Evolutionary conservation across 2,329 filamentous ascomycete genomes (phyloP).

Genomic region (Scortechinia acanthostroma): DNA sequence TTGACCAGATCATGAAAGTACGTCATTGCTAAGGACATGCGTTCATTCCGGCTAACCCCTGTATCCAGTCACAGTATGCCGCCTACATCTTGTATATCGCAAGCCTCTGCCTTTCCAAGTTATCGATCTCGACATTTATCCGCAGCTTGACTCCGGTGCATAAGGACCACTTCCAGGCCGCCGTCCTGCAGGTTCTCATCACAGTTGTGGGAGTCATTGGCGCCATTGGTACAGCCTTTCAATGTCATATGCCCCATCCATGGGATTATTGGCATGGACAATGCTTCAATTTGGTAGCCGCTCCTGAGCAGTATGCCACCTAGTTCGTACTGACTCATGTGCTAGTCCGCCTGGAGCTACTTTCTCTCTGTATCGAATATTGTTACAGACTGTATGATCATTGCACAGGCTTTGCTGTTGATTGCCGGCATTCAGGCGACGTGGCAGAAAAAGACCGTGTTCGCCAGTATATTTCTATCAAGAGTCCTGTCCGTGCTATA

Average conservation of each 20-base stretch:
- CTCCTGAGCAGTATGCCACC: no score
- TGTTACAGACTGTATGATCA: neutral
- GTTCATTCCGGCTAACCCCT: no score
- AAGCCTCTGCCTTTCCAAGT: neutral
- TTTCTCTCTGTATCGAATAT: neutral
- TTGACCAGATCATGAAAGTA: neutral
- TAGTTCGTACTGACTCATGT: no score
- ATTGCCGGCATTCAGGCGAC: neutral
- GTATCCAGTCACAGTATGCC: neutral
- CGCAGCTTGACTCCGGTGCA: neutral
- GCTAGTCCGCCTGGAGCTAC: no score
- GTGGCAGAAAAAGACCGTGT: neutral
- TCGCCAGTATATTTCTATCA: neutral
- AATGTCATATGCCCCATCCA: neutral
- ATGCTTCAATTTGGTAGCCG: conserved; percentile 1
- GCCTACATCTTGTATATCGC: neutral
- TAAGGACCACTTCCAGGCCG: neutral
- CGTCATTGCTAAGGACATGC: neutral
- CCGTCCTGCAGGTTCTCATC: neutral
- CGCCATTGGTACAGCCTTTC: neutral
- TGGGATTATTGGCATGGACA: neutral
- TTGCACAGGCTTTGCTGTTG: neutral
- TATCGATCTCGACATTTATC: neutral
- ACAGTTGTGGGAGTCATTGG: neutral
- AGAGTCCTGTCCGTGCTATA: neutral